Conservation (phyloP, 1,139 yeast species). For the Pichia sp. region DNA sequence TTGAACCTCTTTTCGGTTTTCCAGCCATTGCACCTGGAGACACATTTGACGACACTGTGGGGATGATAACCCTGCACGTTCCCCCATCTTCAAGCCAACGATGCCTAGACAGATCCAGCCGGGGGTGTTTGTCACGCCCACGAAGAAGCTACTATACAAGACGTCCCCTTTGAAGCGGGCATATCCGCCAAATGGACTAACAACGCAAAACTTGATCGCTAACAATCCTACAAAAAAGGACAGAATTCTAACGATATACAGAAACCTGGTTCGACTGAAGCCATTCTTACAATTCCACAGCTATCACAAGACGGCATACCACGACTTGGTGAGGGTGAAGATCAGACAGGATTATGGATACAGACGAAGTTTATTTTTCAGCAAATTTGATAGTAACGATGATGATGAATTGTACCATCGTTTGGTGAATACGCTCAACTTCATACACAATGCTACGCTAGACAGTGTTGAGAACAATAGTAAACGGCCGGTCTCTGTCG, state of each 20-base stretch:
- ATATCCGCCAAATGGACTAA: constrained; percentile 25
- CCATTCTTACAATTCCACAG: constrained; percentile 18
- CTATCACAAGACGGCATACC: constrained; percentile 13
- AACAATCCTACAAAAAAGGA: constrained; percentile 9
- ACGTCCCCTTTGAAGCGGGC: constrained; percentile 19
- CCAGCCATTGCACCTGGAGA: too few species aligned
- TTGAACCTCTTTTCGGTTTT: too few species aligned
- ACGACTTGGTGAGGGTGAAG: constrained; percentile 18
- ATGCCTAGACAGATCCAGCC: constrained; percentile 5
- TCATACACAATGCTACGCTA: constrained; percentile 27
- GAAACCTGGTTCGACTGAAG: constrained; percentile 23
- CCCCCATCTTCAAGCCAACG: background rate
- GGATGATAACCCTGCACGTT: too few species aligned
- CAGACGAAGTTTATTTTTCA: constrained; percentile 17
- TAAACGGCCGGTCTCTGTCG: constrained; percentile 14
- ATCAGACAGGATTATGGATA: constrained; percentile 25
- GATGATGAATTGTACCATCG: constrained; percentile 18
- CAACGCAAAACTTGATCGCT: constrained; percentile 8
- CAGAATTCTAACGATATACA: constrained; percentile 19
- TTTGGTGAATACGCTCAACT: constrained; percentile 26
- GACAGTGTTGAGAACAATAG: constrained; percentile 7
- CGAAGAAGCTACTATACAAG: constrained; percentile 12
- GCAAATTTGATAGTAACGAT: too few species aligned
- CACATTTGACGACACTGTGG: too few species aligned
- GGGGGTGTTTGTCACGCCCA: constrained; percentile 3